phyloP scores from a whole-genome alignment of 176 grass and related monocot species.

The Sorghum bicolor region Sorghum_bicolor_NCBIv3 NC_012873.2:67137001-67137500 shows the following conservation, averaged over 20 bases:
- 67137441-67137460: not conserved
- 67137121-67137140: not conserved
- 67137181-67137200: not conserved
- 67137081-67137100: no score
- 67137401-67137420: not conserved
- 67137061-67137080: not conserved
- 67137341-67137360: not conserved
- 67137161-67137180: not conserved
- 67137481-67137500: not conserved
- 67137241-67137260: not conserved
- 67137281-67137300: not conserved
- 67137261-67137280: no score
- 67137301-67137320: not conserved
- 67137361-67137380: not conserved
- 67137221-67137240: not conserved
- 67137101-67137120: not conserved
- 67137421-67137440: not conserved
- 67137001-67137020: no score
- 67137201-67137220: not conserved
- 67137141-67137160: not conserved
- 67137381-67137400: not conserved
- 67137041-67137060: no score
- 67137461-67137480: not conserved
- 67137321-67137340: not conserved
- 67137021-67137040: no score